Evolutionary conservation across 441 rosid species (phyloP).

Genomic region (Jatropha podagrica): DNA sequence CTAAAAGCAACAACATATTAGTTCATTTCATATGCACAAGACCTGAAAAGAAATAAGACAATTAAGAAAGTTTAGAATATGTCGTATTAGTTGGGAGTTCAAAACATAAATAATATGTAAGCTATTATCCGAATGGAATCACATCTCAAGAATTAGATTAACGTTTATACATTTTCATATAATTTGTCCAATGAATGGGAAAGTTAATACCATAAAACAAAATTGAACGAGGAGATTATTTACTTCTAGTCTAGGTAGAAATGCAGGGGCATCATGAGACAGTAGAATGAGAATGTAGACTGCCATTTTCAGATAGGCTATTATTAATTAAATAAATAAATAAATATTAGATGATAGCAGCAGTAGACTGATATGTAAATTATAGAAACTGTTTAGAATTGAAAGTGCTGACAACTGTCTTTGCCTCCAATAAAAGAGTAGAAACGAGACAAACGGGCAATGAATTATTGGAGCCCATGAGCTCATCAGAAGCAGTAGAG

Average conservation of each 20-base stretch:
- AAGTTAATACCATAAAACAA: no score
- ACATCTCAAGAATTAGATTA: no score
- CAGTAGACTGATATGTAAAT: slow-evolving; percentile 12
- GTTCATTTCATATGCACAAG: not conserved
- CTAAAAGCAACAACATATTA: slow-evolving; percentile 4
- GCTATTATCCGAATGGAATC: no score
- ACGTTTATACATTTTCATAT: no score
- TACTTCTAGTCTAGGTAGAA: not conserved
- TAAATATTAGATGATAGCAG: not conserved
- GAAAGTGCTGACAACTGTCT: slow-evolving; percentile 26
- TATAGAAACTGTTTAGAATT: slow-evolving; percentile 16
- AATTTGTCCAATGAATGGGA: no score
- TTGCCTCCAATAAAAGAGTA: slow-evolving; percentile 13
- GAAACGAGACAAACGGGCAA: slow-evolving; percentile 29
- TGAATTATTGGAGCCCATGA: slow-evolving; percentile 42
- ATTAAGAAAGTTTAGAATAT: no score
- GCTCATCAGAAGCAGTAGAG: slow-evolving; percentile 17
- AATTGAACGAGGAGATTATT: not conserved
- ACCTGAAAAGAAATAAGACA: not conserved
- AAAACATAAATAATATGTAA: no score
- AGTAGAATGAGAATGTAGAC: not conserved
- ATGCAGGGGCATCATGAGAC: not conserved
- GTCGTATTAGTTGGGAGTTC: no score
- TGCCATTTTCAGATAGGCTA: not conserved
- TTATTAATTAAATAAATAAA: no score